phyloP scores from a whole-genome alignment of 495 filamentous ascomycete species.

The Opeltia flavorubescens region DNA sequence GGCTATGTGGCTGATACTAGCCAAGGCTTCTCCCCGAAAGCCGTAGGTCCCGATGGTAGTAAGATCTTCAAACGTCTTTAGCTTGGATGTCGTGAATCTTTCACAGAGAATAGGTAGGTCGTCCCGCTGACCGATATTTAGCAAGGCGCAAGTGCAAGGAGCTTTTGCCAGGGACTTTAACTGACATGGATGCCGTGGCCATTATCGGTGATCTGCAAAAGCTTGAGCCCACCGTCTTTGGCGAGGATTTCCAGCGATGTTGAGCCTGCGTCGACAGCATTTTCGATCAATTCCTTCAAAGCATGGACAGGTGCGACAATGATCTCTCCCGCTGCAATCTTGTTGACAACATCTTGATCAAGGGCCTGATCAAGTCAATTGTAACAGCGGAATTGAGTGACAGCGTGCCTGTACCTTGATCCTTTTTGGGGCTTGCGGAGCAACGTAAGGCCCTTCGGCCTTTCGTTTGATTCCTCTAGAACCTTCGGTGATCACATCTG shows the following conservation, averaged over 20 bases:
- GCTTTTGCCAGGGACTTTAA: background rate
- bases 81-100: constrained; percentile 91
- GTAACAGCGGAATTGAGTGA: background rate
- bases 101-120: constrained; percentile 92
- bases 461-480: constrained; percentile 52
- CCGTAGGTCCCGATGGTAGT: constrained; percentile 88
- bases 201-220: constrained; percentile 96
- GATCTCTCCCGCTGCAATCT: constrained; percentile 98
- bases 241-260: constrained; percentile 83
- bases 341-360: constrained; percentile 93
- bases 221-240: constrained; percentile 92
- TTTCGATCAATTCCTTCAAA: constrained; percentile 94
- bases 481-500: constrained; percentile 28
- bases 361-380: constrained; percentile 45
- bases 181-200: constrained; percentile 88
- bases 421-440: constrained; percentile 40
- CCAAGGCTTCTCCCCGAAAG: constrained; percentile 91
- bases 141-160: background rate
- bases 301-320: constrained; percentile 96
- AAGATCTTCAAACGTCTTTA: constrained; percentile 91
- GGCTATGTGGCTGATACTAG: constrained; percentile 97
- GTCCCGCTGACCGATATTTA: constrained; percentile 44
- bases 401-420: constrained; percentile 40
- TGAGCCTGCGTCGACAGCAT: constrained; percentile 91
- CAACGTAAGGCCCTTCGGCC: constrained; percentile 31